Evolutionary conservation across 106 monocot species (phyloP).

Genomic region (Cymbidium sinense): DNA sequence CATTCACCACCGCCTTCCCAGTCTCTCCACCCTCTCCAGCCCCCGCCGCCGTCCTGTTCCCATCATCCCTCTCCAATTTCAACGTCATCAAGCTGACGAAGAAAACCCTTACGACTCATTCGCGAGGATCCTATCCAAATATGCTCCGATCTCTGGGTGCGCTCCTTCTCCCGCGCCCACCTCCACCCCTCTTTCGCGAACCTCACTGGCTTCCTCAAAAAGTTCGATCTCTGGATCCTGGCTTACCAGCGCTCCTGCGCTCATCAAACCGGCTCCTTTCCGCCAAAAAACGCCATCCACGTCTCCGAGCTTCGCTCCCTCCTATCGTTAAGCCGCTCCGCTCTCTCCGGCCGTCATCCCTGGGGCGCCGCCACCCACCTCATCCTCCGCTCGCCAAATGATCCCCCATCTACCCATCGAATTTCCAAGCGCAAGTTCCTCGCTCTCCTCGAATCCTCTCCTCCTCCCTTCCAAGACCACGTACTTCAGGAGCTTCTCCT

Average conservation of each 20-base stretch:
- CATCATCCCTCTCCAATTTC: not conserved
- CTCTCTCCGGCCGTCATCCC: slow-evolving; percentile 14
- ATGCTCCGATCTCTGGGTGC: slow-evolving; percentile 54
- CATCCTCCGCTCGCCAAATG: slow-evolving; percentile 57
- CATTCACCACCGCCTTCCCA: not conserved
- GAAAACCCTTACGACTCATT: slow-evolving; percentile 54
- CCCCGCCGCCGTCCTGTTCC: slow-evolving; percentile 9
- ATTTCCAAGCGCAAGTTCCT: slow-evolving; percentile 44
- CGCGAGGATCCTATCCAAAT: slow-evolving; percentile 55
- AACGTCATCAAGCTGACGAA: not conserved
- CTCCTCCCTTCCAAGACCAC: slow-evolving; percentile 69
- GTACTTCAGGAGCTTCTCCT: slow-evolving; percentile 83
- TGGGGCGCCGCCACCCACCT: slow-evolving; percentile 65
- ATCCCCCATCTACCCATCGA: slow-evolving; percentile 44
- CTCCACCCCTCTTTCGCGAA: slow-evolving; percentile 41
- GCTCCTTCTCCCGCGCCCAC: slow-evolving; percentile 45
- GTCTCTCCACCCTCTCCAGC: slow-evolving; percentile 11
- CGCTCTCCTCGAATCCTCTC: slow-evolving; percentile 23
- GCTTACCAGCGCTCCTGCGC: slow-evolving; percentile 90
- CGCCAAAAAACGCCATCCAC: slow-evolving; percentile 50
- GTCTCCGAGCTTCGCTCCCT: slow-evolving; percentile 55
- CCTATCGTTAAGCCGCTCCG: slow-evolving; percentile 26
- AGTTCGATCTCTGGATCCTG: slow-evolving; percentile 81
- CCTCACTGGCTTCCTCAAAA: slow-evolving; percentile 72
- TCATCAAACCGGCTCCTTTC: slow-evolving; percentile 70